A percentile compares a stretch with the other conserved stretches of the same genome.
Evolutionary conservation across 1,284 basidiomycete genomes (phyloP).

Genomic region (Ustilago crameri): DNA sequence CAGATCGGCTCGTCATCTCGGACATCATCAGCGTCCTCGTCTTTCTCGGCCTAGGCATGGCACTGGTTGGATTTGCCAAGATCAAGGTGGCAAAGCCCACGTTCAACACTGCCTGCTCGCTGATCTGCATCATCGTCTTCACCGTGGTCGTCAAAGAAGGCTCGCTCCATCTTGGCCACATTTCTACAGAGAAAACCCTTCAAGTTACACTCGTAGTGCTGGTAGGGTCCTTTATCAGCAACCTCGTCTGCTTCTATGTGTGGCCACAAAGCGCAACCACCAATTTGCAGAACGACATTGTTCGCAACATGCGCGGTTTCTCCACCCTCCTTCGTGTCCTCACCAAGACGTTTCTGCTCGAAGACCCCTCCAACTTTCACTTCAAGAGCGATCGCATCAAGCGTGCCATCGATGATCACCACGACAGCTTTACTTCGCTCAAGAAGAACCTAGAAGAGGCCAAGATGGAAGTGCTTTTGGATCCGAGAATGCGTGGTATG

Average conservation of each 20-base stretch:
- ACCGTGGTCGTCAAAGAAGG: conserved; percentile 84
- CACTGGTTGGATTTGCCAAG: conserved; percentile 84
- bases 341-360: conserved; percentile 64
- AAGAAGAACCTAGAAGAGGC: conserved; percentile 62
- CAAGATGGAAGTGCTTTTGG: conserved; percentile 58
- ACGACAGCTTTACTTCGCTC: conserved; percentile 61
- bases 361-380: conserved; percentile 59
- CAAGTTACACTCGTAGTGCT: conserved; percentile 76
- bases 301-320: conserved; percentile 57
- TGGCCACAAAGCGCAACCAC: conserved; percentile 86
- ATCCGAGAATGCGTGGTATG: conserved; percentile 56
- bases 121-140: conserved; percentile 57
- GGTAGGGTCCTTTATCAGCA: conserved; percentile 80
- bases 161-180: conserved; percentile 73
- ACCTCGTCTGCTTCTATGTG: conserved; percentile 81
- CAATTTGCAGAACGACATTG: conserved; percentile 75
- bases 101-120: conserved; percentile 82
- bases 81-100: conserved; percentile 87
- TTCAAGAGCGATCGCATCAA: conserved; percentile 59
- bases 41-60: conserved; percentile 81
- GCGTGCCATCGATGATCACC: conserved; percentile 61
- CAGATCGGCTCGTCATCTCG: conserved; percentile 70
- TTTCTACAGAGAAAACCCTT: conserved; percentile 65
- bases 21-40: conserved; percentile 72
- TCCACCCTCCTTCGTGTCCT: conserved; percentile 59